Evolutionary conservation across 805 yeast species (phyloP).

Genomic region (Schizosaccharomyces japonicus): DNA sequence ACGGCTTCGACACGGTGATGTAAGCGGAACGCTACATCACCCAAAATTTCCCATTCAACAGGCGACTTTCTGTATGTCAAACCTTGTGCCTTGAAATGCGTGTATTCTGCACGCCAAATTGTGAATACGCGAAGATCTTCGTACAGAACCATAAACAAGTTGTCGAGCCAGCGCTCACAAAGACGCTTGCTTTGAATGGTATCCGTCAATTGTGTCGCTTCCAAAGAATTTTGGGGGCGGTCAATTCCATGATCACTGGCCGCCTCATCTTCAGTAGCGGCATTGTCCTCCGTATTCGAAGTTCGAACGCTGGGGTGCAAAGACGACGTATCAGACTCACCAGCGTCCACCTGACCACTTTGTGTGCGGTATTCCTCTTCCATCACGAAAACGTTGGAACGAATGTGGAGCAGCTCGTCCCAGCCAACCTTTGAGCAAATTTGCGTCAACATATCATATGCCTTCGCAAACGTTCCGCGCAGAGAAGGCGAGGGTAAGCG

Average conservation of each 20-base stretch:
- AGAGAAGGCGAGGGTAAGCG: constrained; percentile 29
- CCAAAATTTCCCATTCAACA: constrained; percentile 80
- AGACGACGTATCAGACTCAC: background rate
- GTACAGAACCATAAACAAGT: constrained; percentile 41
- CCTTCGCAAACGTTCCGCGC: constrained; percentile 30
- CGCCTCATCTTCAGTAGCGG: constrained; percentile 6
- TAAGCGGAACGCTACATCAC: constrained; percentile 60
- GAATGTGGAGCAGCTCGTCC: constrained; percentile 43
- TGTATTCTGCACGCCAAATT: constrained; percentile 76
- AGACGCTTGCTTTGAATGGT: constrained; percentile 25
- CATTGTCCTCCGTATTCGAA: constrained; percentile 7
- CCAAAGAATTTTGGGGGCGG: background rate
- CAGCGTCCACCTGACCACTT: background rate
- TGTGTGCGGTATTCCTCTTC: constrained; percentile 33
- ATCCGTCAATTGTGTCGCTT: background rate
- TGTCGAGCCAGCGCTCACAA: constrained; percentile 64
- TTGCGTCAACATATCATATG: constrained; percentile 47
- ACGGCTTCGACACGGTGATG: constrained; percentile 76
- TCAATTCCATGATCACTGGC: background rate
- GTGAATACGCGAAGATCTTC: constrained; percentile 54
- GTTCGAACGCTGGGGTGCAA: background rate
- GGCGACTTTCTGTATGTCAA: constrained; percentile 54
- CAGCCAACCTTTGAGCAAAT: constrained; percentile 55
- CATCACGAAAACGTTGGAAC: constrained; percentile 62
- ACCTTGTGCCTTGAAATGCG: constrained; percentile 75